A percentile compares a stretch with the other conserved stretches of the same genome.
phyloP scores from a whole-genome alignment of 2,329 filamentous ascomycete genomes.

The Colletotrichum somersetense region DNA sequence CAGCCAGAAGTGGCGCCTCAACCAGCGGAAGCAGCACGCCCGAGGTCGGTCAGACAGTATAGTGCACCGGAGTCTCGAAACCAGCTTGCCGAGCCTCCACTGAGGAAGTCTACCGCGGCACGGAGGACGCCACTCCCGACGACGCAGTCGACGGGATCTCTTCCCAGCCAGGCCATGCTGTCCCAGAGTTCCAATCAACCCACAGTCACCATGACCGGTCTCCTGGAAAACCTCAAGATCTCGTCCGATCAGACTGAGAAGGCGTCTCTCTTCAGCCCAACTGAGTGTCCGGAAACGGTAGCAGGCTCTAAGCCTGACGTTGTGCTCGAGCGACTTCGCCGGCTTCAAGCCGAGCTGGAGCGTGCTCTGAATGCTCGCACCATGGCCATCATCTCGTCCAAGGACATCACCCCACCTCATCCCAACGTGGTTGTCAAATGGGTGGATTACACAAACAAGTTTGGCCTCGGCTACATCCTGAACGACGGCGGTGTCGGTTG shows the following conservation, averaged over 20 bases:
- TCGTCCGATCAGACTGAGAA: conserved; percentile 47
- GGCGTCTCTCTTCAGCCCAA: conserved; percentile 67
- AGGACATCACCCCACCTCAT: conserved; percentile 66
- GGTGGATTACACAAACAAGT: conserved; percentile 92
- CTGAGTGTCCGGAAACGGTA: conserved; percentile 64
- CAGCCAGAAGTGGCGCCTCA: conserved; percentile 28
- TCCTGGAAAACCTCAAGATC: conserved; percentile 45
- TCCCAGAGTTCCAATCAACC: conserved; percentile 30
- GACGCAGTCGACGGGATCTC: conserved; percentile 37
- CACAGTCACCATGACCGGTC: conserved; percentile 36
- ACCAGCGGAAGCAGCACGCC: conserved; percentile 27
- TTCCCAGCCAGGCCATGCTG: conserved; percentile 31
- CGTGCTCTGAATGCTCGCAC: conserved; percentile 73
- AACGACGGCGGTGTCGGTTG: conserved; percentile 86
- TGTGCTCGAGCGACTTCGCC: conserved; percentile 67
- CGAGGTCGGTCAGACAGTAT: conserved; percentile 38
- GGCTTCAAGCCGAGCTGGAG: conserved; percentile 71
- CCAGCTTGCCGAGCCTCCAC: conserved; percentile 31
- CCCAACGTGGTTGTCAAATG: conserved; percentile 80
- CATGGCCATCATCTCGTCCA: conserved; percentile 70
- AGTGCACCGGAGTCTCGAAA: conserved; percentile 34
- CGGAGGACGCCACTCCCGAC: conserved; percentile 40
- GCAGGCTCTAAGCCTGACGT: conserved; percentile 68
- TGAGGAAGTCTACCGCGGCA: conserved; percentile 29
- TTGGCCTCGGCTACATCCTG: conserved; percentile 85